Base-by-base conservation (phyloP, 176 grass and related monocot genomes). In the Microstegium vimineum region DNA sequence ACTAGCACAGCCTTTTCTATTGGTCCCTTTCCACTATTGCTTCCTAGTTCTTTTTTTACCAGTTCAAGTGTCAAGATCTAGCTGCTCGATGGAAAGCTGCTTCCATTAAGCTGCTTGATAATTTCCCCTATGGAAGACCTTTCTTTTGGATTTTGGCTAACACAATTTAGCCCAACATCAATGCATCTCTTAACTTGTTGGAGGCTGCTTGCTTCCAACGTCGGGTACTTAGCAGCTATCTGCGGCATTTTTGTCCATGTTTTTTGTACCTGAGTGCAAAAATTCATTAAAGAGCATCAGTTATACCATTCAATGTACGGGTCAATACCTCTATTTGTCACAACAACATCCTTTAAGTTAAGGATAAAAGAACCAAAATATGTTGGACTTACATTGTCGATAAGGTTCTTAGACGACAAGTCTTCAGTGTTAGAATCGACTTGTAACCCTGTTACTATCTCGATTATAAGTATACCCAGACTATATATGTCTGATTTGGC, bases 171-270 rank as follows among this genome's bases (percentile, higher is more conserved):
- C 25, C 49, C 79, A 71, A 43, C n/a, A 61, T 41, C 35, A 37
- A 81, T 81, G 35, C 79, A 81, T 59, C 66, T 61, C 61, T 71
- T 81, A n/a, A 71, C 79, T 71, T 71, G 51, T 23, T 71, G 79
- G 25, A 81, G 51, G 34, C 16, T 16, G 66, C 65, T n/a, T 25
- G 76, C 46, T 31, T 86, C 76, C 62, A 86, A 20, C 9, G 20
- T 66, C 9, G 68, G 68, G 26, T 86, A 80, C 17, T 86, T 73
- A 0, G 76, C 73, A 42, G 68, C 68, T 40, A 86, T 86, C 4
- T 86, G 76, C 0, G 69, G 33, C 0, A 54, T 79, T 42, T 71
- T 81, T 13, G 68, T 22, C 84, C 84, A 86, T 0, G 49, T 72
- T 73, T 67, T 33, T 31, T 32, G 4, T 65, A 86, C 57, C 84